phyloP scores from a whole-genome alignment of 2,329 filamentous ascomycete genomes.

The Huntiella decipiens region DNA sequence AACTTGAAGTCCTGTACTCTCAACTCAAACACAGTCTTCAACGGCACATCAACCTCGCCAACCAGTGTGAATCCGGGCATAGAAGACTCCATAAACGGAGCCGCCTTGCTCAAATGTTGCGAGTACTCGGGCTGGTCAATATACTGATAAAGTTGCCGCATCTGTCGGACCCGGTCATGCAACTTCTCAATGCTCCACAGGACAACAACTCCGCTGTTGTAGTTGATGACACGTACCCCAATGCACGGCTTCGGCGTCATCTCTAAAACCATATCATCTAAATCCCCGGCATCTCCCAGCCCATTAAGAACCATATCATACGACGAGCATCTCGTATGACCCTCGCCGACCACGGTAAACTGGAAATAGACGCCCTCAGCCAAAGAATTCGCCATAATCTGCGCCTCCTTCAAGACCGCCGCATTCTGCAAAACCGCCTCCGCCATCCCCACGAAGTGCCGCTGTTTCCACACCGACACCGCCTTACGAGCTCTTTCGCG shows the following conservation, averaged over 20 bases:
- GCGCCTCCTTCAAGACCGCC: constrained; percentile 76
- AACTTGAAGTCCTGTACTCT: constrained; percentile 85
- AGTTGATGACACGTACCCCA: constrained; percentile 77
- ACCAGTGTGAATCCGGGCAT: constrained; percentile 86
- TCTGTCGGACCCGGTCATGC: constrained; percentile 65
- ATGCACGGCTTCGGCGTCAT: constrained; percentile 75
- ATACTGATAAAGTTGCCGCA: constrained; percentile 96
- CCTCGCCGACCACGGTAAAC: constrained; percentile 76
- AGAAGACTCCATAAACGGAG: constrained; percentile 79
- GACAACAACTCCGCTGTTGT: constrained; percentile 66
- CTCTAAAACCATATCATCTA: constrained; percentile 62
- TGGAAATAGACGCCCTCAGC: constrained; percentile 87
- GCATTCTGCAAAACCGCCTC: constrained; percentile 81
- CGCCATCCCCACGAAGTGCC: constrained; percentile 84
- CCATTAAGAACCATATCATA: constrained; percentile 94
- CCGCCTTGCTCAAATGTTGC: constrained; percentile 79
- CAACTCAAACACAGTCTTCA: constrained; percentile 84
- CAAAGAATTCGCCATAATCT: constrained; percentile 94
- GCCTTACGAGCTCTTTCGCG: constrained; percentile 48
- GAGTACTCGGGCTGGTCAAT: constrained; percentile 88
- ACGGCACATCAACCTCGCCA: constrained; percentile 79
- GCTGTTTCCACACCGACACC: constrained; percentile 58
- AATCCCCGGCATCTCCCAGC: constrained; percentile 67
- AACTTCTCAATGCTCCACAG: constrained; percentile 92
- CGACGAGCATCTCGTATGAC: constrained; percentile 75